Evolutionary conservation across 2,329 filamentous ascomycete species (phyloP), one percentile per base, ranked within the genome.

Genomic region (Ceratocystis ficicola): DNA sequence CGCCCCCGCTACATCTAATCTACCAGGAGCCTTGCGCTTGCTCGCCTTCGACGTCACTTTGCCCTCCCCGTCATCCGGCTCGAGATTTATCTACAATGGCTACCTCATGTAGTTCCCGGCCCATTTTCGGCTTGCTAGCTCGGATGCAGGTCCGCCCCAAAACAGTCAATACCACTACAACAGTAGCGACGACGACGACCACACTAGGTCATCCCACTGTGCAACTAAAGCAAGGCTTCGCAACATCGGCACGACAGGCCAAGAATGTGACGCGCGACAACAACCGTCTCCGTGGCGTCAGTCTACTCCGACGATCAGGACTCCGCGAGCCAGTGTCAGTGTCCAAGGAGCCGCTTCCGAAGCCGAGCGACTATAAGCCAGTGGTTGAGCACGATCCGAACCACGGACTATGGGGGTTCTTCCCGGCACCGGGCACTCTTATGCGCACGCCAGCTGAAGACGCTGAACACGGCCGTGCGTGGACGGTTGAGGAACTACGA

Each of bases 381-480:
- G 74, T 79, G 60, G 74, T 87, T 41, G 74, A 82, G 69, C 81
- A 81, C 52, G 86, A 90, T 73, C 80, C 84, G 32, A 77, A 92
- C 70, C 94, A 99, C 76, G 93, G 91, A 36, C 85, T 99, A 10
- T 97, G 89, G 88, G 87, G 84, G 0, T 99, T 99, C 77, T 97
- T 99, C 77, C 85, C 86, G 71, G 80, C 81, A 69, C 81, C 86
- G 69, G 83, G 83, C 69, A 83, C 85, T 72, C 77, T 86, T n/a
- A 75, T 96, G 71, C 81, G 82, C 70, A 86, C 86, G 6, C 91
- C 92, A 4, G 81, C 84, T 44, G 86, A 93, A 70, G 85, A 88
- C 66, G 74, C 80, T 62, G 78, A 83, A 69, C 87, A 94, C 75
- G 94, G 94, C 17, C 84, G 94, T 65, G 79, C 85, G 32, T 99